Evolutionary conservation across 2,329 filamentous ascomycete species (phyloP), one percentile per base, ranked within the genome.

Genomic region (Fusarium pilosicola): DNA sequence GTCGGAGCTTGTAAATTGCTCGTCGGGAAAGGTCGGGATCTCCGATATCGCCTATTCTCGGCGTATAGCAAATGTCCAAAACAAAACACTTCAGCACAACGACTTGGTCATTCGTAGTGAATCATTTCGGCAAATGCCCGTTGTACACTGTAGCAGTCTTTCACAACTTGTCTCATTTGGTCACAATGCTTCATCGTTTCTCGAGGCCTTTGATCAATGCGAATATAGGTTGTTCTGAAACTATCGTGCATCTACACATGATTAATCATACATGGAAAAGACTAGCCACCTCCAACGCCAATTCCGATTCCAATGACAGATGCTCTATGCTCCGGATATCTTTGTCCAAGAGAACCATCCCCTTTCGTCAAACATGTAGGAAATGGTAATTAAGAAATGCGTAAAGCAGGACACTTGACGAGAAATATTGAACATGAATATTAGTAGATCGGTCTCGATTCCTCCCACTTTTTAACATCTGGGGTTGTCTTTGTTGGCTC

Each of bases 371-470:
- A 57, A 67, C 41, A 54, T 58, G 39, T 55, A 64, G 68, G 68
- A 62, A 70, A 71, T 72, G 58, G 71, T 68, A 65, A 65, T 52
- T 41, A 65, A 65, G 42, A 62, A 65, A 42, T 51, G 44, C 52
- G 22, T 44, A 18, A 52, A 34, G 54, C 46, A 56, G n/a, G 36
- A 46, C 48, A 57, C 32, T 24, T 52, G 28, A 56, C 14, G 51
- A 51, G 48, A 67, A 66, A 51, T 61, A 59, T 62, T 36, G 46
- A 60, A 39, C 30, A 18, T 45, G 34, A 54, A 46, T 58, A 62
- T 79, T 80, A 85, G 66, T 85, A 86, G 55, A 85, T 81, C 24
- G 84, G 84, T 63, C 83, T 79, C 36, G 81, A 67, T 71, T 86
- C 83, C 52, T 84, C 81, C 84, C 84, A 86, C 69, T 82, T 85